These are phyloP conservation scores for Dalbergia oliveri DNA, from an alignment of 306 rosid genomes.

Conservation along the genomic window DNA sequence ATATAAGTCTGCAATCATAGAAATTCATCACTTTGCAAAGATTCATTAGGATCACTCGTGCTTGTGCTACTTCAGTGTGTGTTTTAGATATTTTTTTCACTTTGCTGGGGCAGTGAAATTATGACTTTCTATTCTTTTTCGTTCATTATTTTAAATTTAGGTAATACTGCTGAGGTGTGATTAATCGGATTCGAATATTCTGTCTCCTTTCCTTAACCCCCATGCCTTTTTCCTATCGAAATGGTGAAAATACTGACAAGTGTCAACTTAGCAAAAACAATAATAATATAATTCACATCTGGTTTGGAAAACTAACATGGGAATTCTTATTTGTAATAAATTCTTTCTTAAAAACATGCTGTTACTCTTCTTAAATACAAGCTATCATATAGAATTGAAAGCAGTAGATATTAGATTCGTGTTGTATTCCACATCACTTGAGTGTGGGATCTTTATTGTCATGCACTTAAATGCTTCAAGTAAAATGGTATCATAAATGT, in stretches of 20 bases:
- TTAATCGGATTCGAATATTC: slow-evolving; percentile 15
- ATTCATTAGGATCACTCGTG: slow-evolving; percentile 17
- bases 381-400: slow-evolving; percentile 23
- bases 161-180: background rate
- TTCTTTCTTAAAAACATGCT: slow-evolving; percentile 6
- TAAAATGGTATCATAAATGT: slow-evolving; percentile 2
- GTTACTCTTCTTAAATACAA: slow-evolving; percentile 26
- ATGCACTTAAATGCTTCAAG: slow-evolving; percentile 15
- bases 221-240: background rate
- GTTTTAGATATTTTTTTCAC: background rate
- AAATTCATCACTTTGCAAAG: slow-evolving; percentile 13
- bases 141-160: slow-evolving; percentile 12
- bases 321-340: slow-evolving; percentile 32
- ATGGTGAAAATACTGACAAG: background rate
- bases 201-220: background rate
- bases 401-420: slow-evolving; percentile 30
- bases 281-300: background rate
- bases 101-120: background rate
- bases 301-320: slow-evolving; percentile 26
- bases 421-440: slow-evolving; percentile 32
- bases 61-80: slow-evolving; percentile 19
- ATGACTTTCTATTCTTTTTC: background rate
- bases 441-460: background rate
- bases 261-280: background rate
- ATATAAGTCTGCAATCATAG: slow-evolving; percentile 5